Evolutionary conservation across 192 early-diverging fungal genomes (phyloP), one percentile per base, ranked within the genome.

Genomic region (Geranomyces michiganensis): DNA sequence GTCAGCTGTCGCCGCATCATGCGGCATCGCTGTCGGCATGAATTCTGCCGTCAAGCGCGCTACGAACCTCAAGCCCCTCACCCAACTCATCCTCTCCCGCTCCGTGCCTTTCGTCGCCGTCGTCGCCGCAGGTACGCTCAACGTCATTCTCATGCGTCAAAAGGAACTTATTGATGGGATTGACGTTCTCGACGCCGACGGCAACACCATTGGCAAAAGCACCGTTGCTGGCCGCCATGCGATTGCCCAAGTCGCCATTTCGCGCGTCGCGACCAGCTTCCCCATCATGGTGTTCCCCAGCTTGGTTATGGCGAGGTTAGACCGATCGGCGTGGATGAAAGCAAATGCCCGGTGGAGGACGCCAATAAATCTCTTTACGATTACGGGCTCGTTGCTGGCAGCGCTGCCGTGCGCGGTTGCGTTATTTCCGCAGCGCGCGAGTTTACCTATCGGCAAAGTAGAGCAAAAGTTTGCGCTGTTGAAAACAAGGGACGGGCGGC

Each of bases 131-230:
- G 92, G 92, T 68, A 91, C 91, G 22, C 81, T 91, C 46, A 93
- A 93, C 56, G 91, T 93, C 6, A 89, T 91, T 62, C 77, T 93
- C 70, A 93, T 93, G 92, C 77, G 92, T n/a, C 80, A 84, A 60
- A 93, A 93, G 70, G 92, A 93, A 62, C 74, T 93, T 58, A 78
- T 86, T 29, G 85, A 92, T 48, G 92, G 92, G n/a, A 92, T 93
- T 61, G 79, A 87, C 51, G 90, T 92, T 0, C 83, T 82, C 58
- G 86, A 91, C 67, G 67, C 80, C 6, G 76, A 92, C 15, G 90
- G 91, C 13, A 83, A 85, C 29, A 76, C 76, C 3, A 77, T 91
- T 1, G 92, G 91, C 12, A 91, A 90, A 62, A 86, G 84, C 15
- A 83, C 87, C 67, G 76, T 68, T 33, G 92, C 92, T 0, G 92